phyloP scores from a whole-genome alignment of 1,284 basidiomycete species.

The Ceratobasidium sp. region DNA sequence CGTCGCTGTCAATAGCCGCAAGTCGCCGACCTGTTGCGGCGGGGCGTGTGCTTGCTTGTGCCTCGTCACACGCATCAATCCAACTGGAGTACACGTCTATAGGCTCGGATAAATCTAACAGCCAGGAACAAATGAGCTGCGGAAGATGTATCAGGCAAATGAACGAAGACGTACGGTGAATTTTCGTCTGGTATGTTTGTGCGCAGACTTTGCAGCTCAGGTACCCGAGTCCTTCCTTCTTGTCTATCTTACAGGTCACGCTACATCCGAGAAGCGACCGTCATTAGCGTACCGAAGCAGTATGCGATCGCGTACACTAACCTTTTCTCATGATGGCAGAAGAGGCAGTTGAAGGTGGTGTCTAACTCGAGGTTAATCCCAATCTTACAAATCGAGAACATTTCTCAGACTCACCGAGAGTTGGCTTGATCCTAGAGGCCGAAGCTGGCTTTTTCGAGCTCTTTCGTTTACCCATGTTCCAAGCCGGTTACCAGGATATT shows the following conservation, averaged over 20 bases:
- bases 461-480: conserved; percentile 42
- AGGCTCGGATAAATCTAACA: conserved; percentile 83
- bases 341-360: conserved; percentile 67
- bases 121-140: conserved; percentile 53
- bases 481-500: background rate
- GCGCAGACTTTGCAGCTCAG: conserved; percentile 84
- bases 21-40: conserved; percentile 29
- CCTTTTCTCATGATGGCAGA: conserved; percentile 89
- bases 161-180: conserved; percentile 76
- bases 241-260: conserved; percentile 87
- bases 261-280: conserved; percentile 54
- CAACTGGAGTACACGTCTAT: conserved; percentile 93
- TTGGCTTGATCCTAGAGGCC: conserved; percentile 37
- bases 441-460: conserved; percentile 41
- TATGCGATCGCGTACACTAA: background rate
- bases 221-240: conserved; percentile 84
- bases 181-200: conserved; percentile 85
- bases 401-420: conserved; percentile 28
- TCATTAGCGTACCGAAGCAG: background rate
- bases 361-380: conserved; percentile 44
- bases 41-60: conserved; percentile 62
- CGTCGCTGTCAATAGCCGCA: conserved; percentile 46
- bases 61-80: conserved; percentile 92
- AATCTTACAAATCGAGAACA: too few relatives aligned
- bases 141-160: conserved; percentile 2